Base-by-base conservation (phyloP, 352 stramenopile species). In the Thraustotheca clavata region DNA sequence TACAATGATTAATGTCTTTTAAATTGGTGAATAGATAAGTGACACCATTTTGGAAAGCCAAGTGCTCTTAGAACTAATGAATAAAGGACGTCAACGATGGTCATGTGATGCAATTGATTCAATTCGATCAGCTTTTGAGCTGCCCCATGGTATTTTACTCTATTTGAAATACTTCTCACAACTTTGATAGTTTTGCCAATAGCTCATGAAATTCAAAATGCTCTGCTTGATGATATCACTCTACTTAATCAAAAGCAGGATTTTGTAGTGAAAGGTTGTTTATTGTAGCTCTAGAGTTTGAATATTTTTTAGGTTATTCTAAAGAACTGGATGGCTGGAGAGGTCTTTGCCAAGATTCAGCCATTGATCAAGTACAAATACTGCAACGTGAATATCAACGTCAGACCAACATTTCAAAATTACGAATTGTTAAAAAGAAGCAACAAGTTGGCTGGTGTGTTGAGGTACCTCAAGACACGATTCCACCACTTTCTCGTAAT, bases 261-360 rank as follows among this genome's bases (percentile, higher is more conserved):
- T 0, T 91, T 91, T 40, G 76, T 91, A 36, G 70, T 71, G 14
- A 18, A 24, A 12, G 55, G 55, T 18, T 43, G 38, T 43, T 43
- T 43, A 18, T 20, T 43, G 7, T 50, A 9, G 33, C 8, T 7
- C 31, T 11, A 6, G 26, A 43, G 16, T 4, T 18, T 41, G 11
- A 8, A 8, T 8, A 20, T 36, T 34, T 24, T 7, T 1, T 46
- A 22, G 82, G 82, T 16, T 89, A 89, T 43, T 81, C 73, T 5
- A 20, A 48, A 27, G 75, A 86, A 34, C 67, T 91, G 14, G 82
- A 91, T 57, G 73, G 73, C 12, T 91, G 77, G 82, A 79, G 73
- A 68, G 35, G 59, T 34, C 59, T 85, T 3, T 76, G 60, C 8
- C 52, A 79, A 20, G 77, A 84, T 39, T 71, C 77, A 0, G 73